Conservation (phyloP, 2,329 filamentous ascomycete genomes). For the Dactylella cylindrospora region DNA sequence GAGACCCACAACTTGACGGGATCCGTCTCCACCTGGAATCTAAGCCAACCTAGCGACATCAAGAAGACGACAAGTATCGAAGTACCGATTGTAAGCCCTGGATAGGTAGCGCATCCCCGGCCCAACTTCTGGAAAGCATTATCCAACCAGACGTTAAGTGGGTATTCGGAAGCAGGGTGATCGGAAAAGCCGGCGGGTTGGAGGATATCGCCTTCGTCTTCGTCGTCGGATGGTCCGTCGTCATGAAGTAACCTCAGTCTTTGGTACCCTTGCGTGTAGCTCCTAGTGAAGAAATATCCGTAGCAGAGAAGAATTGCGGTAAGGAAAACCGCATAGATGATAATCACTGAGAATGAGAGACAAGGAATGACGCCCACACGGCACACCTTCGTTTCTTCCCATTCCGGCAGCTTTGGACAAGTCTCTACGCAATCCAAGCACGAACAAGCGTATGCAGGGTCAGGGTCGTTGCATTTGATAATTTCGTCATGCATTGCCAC, state of each 20-base stretch:
- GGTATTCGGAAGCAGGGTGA: slow-evolving; percentile 75
- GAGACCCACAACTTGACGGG: slow-evolving; percentile 96
- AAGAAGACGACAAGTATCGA: slow-evolving; percentile 75
- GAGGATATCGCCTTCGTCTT: slow-evolving; percentile 85
- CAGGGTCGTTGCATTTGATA: slow-evolving; percentile 86
- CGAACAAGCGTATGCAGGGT: slow-evolving; percentile 82
- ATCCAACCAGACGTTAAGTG: slow-evolving; percentile 80
- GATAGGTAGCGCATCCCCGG: slow-evolving; percentile 77
- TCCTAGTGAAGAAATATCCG: slow-evolving; percentile 39
- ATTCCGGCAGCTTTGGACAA: slow-evolving; percentile 76
- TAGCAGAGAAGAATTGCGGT: slow-evolving; percentile 35
- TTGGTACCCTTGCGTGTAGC: slow-evolving; percentile 57
- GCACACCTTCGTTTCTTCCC: slow-evolving; percentile 71
- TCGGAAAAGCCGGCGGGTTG: slow-evolving; percentile 76
- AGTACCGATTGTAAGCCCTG: slow-evolving; percentile 74
- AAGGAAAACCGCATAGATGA: slow-evolving; percentile 79
- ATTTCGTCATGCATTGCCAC: slow-evolving; percentile 68
- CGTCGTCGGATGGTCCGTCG: slow-evolving; percentile 79
- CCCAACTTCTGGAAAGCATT: slow-evolving; percentile 77
- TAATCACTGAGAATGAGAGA: slow-evolving; percentile 85
- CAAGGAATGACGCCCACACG: slow-evolving; percentile 87
- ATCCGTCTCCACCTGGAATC: slow-evolving; percentile 85
- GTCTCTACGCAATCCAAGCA: slow-evolving; percentile 89
- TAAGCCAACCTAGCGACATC: slow-evolving; percentile 82
- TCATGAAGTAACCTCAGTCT: slow-evolving; percentile 85